These are phyloP conservation scores for Orbilia brochopaga DNA, from an alignment of 2,329 filamentous ascomycete genomes.

Conservation along the genomic window DNA sequence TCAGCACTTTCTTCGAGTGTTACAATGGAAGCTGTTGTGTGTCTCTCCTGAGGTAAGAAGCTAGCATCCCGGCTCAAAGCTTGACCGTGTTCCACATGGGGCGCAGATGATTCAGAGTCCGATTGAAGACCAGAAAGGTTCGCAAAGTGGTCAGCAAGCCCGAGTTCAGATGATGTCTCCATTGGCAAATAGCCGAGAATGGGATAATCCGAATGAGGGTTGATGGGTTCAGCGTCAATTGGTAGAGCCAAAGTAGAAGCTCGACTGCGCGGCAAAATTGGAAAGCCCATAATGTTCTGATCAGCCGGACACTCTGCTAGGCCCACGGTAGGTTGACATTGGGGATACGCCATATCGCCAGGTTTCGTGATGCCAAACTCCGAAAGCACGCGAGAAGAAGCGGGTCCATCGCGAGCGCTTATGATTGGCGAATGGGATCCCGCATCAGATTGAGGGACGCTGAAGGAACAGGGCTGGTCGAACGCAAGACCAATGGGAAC, in stretches of 20 bases:
- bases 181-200: background rate
- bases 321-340: too few relatives aligned
- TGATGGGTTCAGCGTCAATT: background rate
- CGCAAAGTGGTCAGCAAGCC: background rate
- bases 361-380: background rate
- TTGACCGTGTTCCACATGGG: background rate
- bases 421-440: conserved; percentile 10
- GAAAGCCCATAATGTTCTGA: background rate
- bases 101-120: background rate
- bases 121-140: background rate
- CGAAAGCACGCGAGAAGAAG: background rate
- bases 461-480: background rate
- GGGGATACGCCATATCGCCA: background rate
- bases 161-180: background rate
- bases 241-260: conserved; percentile 1
- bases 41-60: background rate
- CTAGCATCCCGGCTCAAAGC: background rate
- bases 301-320: background rate
- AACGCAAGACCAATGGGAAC: background rate
- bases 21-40: background rate
- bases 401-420: background rate
- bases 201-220: background rate
- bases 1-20: background rate
- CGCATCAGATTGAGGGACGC: conserved; percentile 6
- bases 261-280: conserved; percentile 24